Evolutionary conservation across 345 rosid species (phyloP), one percentile per base, ranked within the genome.

Genomic region (Syzygium aromaticum): DNA sequence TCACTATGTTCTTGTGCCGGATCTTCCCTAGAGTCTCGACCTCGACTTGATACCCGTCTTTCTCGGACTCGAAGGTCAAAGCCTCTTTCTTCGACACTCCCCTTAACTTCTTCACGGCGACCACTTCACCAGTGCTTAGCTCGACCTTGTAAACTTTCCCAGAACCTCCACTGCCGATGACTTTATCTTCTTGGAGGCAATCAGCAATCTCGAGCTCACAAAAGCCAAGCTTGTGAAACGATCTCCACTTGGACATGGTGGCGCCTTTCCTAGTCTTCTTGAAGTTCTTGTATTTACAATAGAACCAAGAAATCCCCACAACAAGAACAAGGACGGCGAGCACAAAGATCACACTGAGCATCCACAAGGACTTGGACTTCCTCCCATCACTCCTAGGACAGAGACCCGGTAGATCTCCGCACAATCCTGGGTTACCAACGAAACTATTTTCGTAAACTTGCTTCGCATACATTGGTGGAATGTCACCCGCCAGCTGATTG

Each of bases 1-100:
- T 96, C 61, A 98, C 99, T 1, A 96, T 98, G 86, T 92, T 95
- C 87, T 94, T 96, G 93, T 98, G 99, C 91, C 99, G 92, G 23
- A 98, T 98, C 89, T 90, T 98, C 67, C 99, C 99, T 86, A 98
- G 63, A 17, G 96, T 98, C 89, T 94, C 92, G 1, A 98, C 98
- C 88, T 98, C 99, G 2, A 90, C 94, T 67, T 94, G 92, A 25
- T 94, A 97, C 86, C 90, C 94, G n/a, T 93, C 95, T 52, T 86
- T 93, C 57, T 89, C 91, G 0, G 92, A 90, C 86, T 86, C 91
- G 7, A 56, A 86, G 59, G 85, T 67, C 43, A 88, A 85, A 21
- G 88, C 91, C 19, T 87, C 93, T 87, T 89, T 91, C 90, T 90
- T 93, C 21, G 86, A 59, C 53, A 49, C 89, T 86, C 92, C 93